Conservation (phyloP, 768 basidiomycete species). For the Pisolithus marmoratus region DNA sequence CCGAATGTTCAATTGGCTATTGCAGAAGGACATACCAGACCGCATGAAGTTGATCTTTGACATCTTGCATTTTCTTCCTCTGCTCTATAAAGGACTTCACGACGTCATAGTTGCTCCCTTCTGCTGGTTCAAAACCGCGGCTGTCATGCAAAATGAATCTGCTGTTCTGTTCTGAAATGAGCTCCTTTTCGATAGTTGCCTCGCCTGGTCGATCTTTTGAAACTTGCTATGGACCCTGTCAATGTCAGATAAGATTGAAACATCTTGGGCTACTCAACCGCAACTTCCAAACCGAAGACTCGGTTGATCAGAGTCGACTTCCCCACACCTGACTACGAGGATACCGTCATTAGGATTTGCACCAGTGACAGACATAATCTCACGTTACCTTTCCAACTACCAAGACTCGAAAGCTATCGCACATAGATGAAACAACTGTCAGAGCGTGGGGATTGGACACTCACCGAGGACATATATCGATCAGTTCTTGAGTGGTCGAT, state of each 20-base stretch:
- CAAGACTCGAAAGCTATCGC: not conserved
- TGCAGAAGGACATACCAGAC: slow-evolving; percentile 7
- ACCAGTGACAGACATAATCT: not conserved
- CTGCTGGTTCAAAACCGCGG: slow-evolving; percentile 12
- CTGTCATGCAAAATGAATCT: slow-evolving; percentile 13
- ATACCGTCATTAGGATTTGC: not conserved
- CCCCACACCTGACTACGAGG: slow-evolving; percentile 2
- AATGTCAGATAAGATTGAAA: not conserved
- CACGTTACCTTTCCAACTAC: not conserved
- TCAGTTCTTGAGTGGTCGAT: no score
- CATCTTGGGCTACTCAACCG: not conserved
- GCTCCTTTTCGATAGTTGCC: slow-evolving; percentile 7
- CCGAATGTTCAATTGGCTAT: not conserved
- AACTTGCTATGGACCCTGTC: not conserved
- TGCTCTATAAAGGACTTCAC: slow-evolving; percentile 9
- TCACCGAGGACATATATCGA: no score
- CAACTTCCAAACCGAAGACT: not conserved
- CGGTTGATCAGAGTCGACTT: slow-evolving; percentile 5
- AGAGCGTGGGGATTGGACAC: no score
- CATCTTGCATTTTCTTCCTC: not conserved
- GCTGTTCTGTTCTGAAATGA: slow-evolving; percentile 6
- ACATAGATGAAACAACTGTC: no score
- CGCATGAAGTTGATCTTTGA: slow-evolving; percentile 10
- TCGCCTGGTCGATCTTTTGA: not conserved
- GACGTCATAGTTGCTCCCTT: not conserved